These are phyloP conservation scores for Phanerochaete sordida DNA, from an alignment of 768 basidiomycete species.

Conservation along the genomic window DNA sequence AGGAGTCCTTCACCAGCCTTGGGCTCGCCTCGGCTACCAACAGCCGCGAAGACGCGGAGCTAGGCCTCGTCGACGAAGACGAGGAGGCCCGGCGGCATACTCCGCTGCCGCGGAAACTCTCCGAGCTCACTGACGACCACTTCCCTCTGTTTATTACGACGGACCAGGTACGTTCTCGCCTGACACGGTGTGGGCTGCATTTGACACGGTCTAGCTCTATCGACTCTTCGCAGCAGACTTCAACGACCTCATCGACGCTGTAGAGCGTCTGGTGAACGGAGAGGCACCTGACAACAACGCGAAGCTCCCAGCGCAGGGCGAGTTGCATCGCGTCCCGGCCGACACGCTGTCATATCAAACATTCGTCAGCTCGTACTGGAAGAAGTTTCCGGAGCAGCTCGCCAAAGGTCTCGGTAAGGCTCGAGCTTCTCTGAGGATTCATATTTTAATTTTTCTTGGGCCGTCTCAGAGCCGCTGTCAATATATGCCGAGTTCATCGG, in stretches of 20 bases:
- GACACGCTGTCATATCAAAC: too few species aligned
- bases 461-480: constrained; percentile 49
- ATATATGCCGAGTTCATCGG: constrained; percentile 69
- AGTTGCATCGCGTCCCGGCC: too few species aligned
- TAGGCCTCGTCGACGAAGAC: constrained; percentile 33
- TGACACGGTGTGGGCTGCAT: background rate
- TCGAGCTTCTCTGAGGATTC: background rate
- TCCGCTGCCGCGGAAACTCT: constrained; percentile 45
- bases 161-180: constrained; percentile 40
- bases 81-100: constrained; percentile 36
- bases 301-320: background rate
- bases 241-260: background rate
- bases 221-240: constrained; percentile 47
- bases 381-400: too few species aligned
- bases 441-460: background rate
- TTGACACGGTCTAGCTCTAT: constrained; percentile 35
- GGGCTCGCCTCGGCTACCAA: background rate
- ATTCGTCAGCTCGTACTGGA: too few species aligned
- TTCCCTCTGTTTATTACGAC: constrained; percentile 73
- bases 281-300: background rate
- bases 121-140: constrained; percentile 49
- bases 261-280: background rate
- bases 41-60: background rate
- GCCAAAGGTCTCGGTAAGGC: constrained; percentile 50
- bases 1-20: constrained; percentile 22